Conservation (phyloP, 1,139 yeast genomes). For the Geotrichum bryndzae region DNA sequence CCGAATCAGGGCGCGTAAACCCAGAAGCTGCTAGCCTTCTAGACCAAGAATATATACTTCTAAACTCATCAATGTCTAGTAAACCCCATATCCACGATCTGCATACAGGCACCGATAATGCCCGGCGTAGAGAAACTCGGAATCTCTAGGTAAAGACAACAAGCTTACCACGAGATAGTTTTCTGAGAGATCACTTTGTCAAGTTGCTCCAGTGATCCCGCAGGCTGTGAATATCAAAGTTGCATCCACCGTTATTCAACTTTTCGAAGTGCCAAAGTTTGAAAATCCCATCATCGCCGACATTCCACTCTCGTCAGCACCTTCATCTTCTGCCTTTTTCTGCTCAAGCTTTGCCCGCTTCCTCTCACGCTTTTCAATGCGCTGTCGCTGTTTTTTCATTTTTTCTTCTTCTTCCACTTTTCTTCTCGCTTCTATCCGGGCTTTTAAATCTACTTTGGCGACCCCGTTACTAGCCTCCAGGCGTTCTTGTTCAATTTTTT, state of each 20-base stretch:
- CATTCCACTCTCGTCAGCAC: slow-evolving; percentile 29
- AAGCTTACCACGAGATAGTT: background rate
- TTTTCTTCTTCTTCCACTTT: slow-evolving; percentile 40
- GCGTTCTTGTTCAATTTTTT: slow-evolving; percentile 36
- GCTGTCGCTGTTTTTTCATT: slow-evolving; percentile 27
- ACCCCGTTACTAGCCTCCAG: slow-evolving; percentile 38
- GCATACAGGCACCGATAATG: background rate
- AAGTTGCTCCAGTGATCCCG: background rate
- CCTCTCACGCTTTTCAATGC: slow-evolving; percentile 23
- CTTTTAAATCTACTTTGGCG: slow-evolving; percentile 38
- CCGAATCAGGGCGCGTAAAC: background rate
- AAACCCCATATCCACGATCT: background rate
- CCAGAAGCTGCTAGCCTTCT: background rate
- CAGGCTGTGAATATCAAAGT: background rate
- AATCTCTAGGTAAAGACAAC: background rate
- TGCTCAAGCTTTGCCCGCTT: slow-evolving; percentile 27
- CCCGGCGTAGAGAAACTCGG: background rate
- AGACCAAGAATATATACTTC: background rate
- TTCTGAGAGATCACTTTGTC: background rate
- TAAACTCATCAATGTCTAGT: no score
- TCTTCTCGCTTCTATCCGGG: slow-evolving; percentile 43
- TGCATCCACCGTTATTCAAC: background rate
- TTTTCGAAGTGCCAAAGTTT: slow-evolving; percentile 35
- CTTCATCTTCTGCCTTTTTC: slow-evolving; percentile 25
- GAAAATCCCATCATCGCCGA: slow-evolving; percentile 54